phyloP scores from a whole-genome alignment of 371 early-diverging fungal genomes.

The Mucor circinelloides region DNA sequence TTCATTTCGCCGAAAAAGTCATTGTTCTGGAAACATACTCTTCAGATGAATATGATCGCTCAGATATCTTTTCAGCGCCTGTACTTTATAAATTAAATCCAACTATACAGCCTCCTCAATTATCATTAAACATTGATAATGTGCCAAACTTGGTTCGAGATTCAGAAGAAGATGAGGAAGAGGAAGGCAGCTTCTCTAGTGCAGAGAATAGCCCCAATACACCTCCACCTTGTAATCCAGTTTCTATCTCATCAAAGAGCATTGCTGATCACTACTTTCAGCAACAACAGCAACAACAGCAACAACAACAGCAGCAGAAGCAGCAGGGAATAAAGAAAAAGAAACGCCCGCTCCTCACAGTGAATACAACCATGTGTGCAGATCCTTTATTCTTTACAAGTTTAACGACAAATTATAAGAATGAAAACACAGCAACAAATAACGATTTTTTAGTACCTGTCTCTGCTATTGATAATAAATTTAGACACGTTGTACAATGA shows the following conservation, averaged over 20 bases:
- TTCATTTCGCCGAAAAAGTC: conserved; percentile 14
- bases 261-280: conserved; percentile 7
- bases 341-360: conserved; percentile 20
- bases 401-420: conserved; percentile 29
- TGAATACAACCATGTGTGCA: conserved; percentile 31
- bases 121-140: conserved; percentile 18
- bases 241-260: background rate
- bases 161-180: conserved; percentile 6
- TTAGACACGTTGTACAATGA: background rate
- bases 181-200: conserved; percentile 15
- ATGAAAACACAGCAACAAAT: background rate
- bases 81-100: conserved; percentile 29
- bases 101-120: conserved; percentile 14
- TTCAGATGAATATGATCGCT: conserved; percentile 70
- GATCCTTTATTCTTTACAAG: conserved; percentile 34
- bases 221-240: background rate
- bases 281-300: background rate
- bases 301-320: no score
- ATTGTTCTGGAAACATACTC: conserved; percentile 64
- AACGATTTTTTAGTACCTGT: conserved; percentile 25
- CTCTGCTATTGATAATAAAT: conserved; percentile 7
- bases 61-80: conserved; percentile 29
- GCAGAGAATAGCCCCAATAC: conserved; percentile 21
- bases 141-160: conserved; percentile 2
- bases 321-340: conserved; percentile 14